Evolutionary conservation across 2,329 filamentous ascomycete species (phyloP).

Genomic region (Fusarium denticulatum): DNA sequence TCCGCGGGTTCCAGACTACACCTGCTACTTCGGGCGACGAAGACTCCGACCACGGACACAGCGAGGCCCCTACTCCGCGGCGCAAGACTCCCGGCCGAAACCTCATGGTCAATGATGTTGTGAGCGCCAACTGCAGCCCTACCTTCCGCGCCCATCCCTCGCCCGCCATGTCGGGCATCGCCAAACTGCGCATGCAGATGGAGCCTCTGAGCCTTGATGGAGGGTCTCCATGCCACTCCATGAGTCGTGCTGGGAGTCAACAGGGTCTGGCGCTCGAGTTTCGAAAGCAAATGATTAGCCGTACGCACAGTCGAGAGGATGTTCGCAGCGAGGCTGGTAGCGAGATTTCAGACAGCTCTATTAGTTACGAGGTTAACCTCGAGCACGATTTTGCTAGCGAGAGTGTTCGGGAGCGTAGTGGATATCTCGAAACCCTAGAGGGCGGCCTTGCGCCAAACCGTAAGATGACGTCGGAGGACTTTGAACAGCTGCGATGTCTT

Average conservation of each 20-base stretch:
- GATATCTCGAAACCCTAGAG: conserved; percentile 59
- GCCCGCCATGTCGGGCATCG: conserved; percentile 76
- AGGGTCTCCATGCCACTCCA: conserved; percentile 64
- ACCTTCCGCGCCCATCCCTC: conserved; percentile 63
- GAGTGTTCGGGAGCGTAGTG: conserved; percentile 59
- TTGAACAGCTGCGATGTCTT: conserved; percentile 88
- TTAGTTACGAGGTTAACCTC: conserved; percentile 85
- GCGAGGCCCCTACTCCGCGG: conserved; percentile 53
- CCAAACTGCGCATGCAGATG: conserved; percentile 82
- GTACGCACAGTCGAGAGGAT: conserved; percentile 65
- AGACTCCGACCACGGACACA: conserved; percentile 61
- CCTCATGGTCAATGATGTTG: conserved; percentile 64
- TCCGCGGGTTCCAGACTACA: conserved; percentile 67
- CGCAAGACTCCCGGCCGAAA: conserved; percentile 51
- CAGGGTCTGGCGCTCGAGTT: conserved; percentile 45
- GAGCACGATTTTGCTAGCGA: conserved; percentile 86
- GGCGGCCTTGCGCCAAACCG: conserved; percentile 66
- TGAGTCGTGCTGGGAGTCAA: conserved; percentile 62
- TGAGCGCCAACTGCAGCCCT: conserved; percentile 72
- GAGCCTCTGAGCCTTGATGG: conserved; percentile 77
- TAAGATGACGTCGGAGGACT: conserved; percentile 93
- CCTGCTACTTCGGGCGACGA: conserved; percentile 66
- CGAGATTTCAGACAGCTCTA: conserved; percentile 72
- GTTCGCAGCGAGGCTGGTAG: conserved; percentile 63
- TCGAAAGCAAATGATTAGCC: conserved; percentile 66